Evolutionary conservation across 306 rosid genomes (phyloP).

Genomic region (Ochetophila trinervis): DNA sequence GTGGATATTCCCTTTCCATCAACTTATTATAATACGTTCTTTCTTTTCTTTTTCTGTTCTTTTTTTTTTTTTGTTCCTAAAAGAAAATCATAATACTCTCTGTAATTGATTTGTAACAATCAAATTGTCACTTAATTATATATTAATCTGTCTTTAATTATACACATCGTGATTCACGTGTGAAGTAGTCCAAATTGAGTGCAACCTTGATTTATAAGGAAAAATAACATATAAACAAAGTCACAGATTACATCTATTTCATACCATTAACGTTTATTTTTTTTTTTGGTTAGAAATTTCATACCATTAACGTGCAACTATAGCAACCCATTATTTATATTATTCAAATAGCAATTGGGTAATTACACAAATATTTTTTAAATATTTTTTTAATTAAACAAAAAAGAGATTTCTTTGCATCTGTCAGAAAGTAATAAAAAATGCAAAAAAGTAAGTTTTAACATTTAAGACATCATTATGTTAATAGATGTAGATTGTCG

Average conservation of each 20-base stretch:
- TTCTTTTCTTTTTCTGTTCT: too few relatives aligned
- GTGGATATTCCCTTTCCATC: too few relatives aligned
- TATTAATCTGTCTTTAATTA: too few relatives aligned
- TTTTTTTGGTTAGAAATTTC: too few relatives aligned
- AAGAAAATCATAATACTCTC: too few relatives aligned
- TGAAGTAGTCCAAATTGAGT: neutral
- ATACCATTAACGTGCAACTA: constrained; percentile 20
- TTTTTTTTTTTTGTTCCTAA: too few relatives aligned
- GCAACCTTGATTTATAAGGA: too few relatives aligned
- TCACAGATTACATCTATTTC: constrained; percentile 11
- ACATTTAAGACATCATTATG: constrained; percentile 57
- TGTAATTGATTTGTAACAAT: too few relatives aligned
- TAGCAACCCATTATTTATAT: constrained; percentile 1
- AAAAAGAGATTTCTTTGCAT: neutral
- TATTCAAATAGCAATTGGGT: constrained; percentile 2
- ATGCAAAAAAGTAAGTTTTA: constrained; percentile 21
- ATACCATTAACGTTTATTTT: constrained; percentile 21
- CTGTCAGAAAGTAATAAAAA: constrained; percentile 11
- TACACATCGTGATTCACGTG: constrained; percentile 2
- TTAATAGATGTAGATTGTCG: constrained; percentile 32
- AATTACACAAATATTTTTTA: neutral
- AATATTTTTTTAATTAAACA: neutral
- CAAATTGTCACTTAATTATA: too few relatives aligned
- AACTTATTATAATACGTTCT: too few relatives aligned
- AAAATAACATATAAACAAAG: neutral